These are phyloP conservation scores for Acrodontium crateriforme DNA, from an alignment of 2,329 filamentous ascomycete genomes.

Conservation along the genomic window DNA sequence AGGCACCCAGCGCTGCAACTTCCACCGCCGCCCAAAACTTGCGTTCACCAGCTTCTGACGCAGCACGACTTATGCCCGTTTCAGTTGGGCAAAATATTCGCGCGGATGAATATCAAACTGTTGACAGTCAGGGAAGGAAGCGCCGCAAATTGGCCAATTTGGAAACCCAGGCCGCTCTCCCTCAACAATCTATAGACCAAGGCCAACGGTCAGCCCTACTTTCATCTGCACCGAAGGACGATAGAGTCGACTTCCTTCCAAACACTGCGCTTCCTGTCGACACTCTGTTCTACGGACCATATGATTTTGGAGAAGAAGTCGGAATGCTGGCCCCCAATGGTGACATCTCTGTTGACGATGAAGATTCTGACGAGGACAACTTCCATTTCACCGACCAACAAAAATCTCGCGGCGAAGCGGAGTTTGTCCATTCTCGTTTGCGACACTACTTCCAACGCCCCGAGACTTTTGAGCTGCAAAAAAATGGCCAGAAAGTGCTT, in stretches of 20 bases:
- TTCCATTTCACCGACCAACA: constrained; percentile 11
- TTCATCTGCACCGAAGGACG: background rate
- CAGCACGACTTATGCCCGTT: too few species aligned
- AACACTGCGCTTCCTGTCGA: constrained; percentile 15
- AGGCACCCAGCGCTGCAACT: constrained; percentile 2
- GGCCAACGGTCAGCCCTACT: too few species aligned
- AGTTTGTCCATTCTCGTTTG: constrained; percentile 18
- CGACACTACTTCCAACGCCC: constrained; percentile 13
- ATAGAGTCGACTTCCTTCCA: constrained; percentile 8
- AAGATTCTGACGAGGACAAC: constrained; percentile 7
- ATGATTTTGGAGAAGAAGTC: constrained; percentile 13
- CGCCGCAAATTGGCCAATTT: too few species aligned
- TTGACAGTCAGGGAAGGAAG: constrained; percentile 20
- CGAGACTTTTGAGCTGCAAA: constrained; percentile 1
- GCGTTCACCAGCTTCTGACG: too few species aligned
- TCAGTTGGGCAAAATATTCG: constrained; percentile 9
- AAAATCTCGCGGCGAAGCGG: constrained; percentile 9
- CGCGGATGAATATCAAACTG: constrained; percentile 13
- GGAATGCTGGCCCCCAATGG: constrained; percentile 3
- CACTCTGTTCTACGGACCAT: constrained; percentile 22
- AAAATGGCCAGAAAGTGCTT: constrained; percentile 11
- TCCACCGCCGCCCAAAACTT: constrained; percentile 2
- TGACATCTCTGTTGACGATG: constrained; percentile 7
- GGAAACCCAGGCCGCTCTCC: background rate
- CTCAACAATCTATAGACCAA: background rate